Conservation (phyloP, 2,329 filamentous ascomycete species). For the Talaromyces sp. region DNA sequence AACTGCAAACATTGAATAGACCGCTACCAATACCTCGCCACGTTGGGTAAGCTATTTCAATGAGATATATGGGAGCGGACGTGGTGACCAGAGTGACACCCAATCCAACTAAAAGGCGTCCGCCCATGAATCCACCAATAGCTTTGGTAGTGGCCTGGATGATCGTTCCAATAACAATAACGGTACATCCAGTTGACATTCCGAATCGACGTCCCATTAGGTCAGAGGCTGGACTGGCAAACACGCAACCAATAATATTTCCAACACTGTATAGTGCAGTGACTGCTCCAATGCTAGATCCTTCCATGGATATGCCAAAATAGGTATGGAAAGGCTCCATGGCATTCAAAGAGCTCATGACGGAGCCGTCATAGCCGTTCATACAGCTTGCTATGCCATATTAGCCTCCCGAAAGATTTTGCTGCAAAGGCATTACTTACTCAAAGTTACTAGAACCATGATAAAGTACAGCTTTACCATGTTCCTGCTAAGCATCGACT, state of each 20-base stretch:
- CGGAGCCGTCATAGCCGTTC: conserved; percentile 24
- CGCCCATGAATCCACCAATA: conserved; percentile 28
- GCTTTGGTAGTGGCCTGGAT: conserved; percentile 24
- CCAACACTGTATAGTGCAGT: conserved; percentile 44
- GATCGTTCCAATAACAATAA: conserved; percentile 28
- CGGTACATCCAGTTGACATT: conserved; percentile 40
- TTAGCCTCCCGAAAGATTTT: background rate
- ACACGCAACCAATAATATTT: conserved; percentile 43
- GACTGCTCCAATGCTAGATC: conserved; percentile 43
- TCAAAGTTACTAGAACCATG: conserved; percentile 1
- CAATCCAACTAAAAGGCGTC: conserved; percentile 32
- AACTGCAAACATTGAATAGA: conserved; percentile 27
- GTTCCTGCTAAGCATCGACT: background rate
- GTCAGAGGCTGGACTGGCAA: conserved; percentile 45
- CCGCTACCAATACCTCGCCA: conserved; percentile 29
- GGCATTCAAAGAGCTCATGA: conserved; percentile 47
- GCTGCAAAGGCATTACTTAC: background rate
- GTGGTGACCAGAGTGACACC: conserved; percentile 36
- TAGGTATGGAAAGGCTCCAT: conserved; percentile 43
- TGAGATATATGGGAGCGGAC: conserved; percentile 28
- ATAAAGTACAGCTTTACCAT: background rate
- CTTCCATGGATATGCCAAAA: conserved; percentile 35
- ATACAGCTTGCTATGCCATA: conserved; percentile 15
- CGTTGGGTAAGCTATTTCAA: conserved; percentile 30
- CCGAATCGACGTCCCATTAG: conserved; percentile 44